phyloP scores from a whole-genome alignment of 345 rosid species.

The Conringia planisiliqua region DNA sequence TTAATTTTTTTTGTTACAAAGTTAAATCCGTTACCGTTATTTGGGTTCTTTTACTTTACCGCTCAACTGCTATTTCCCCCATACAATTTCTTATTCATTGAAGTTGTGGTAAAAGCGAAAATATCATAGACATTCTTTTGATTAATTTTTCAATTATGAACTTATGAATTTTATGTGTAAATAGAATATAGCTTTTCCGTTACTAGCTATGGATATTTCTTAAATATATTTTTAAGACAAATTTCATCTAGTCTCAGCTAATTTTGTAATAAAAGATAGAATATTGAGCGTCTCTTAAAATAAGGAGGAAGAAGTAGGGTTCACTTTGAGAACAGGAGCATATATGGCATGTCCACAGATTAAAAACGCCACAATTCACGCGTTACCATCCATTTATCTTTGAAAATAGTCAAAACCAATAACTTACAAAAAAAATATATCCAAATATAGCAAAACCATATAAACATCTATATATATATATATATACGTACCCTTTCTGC shows the following conservation, averaged over 20 bases:
- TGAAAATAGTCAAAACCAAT: conserved; percentile 20
- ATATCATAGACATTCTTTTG: background rate
- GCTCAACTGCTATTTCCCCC: background rate
- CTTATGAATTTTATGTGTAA: background rate
- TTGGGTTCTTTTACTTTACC: background rate
- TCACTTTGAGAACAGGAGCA: background rate
- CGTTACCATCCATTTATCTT: conserved; percentile 10
- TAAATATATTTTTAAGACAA: background rate
- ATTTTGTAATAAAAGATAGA: background rate
- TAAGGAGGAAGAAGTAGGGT: background rate
- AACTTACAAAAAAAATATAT: background rate
- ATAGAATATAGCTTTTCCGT: background rate
- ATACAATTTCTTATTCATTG: background rate
- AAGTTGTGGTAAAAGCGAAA: background rate
- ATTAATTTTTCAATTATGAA: background rate
- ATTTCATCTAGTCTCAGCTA: background rate
- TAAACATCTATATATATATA: background rate
- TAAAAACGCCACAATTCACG: conserved; percentile 8
- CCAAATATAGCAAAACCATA: conserved; percentile 24
- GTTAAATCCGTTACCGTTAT: background rate
- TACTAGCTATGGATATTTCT: background rate
- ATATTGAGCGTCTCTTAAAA: background rate
- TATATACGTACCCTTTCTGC: background rate
- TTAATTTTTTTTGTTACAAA: background rate
- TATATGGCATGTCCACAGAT: conserved; percentile 9